Conservation (phyloP, 257 asterid genomes). For the Nicotiana knightiana region DNA sequence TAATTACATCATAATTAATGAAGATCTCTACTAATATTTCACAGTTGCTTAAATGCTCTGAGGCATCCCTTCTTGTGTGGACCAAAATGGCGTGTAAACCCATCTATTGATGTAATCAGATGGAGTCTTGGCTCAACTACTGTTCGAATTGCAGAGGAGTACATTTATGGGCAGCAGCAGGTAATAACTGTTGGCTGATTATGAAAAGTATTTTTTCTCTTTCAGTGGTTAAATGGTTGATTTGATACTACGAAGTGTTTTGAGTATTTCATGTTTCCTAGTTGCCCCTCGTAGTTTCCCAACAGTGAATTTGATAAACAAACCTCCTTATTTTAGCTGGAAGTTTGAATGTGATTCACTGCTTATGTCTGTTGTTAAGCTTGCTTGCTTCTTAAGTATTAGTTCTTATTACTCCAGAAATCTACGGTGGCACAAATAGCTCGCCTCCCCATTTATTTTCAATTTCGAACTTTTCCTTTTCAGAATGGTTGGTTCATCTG, state of each 20-base stretch:
- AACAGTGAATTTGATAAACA: not conserved
- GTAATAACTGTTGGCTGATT: conserved; percentile 29
- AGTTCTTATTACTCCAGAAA: not conserved
- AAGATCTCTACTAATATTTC: conserved; percentile 12
- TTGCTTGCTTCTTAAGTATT: not conserved
- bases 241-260: not conserved
- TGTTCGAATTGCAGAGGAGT: conserved; percentile 91
- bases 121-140: conserved; percentile 97
- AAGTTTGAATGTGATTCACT: not conserved
- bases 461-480: not conserved
- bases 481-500: not conserved
- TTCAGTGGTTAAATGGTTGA: not conserved
- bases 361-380: not conserved
- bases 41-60: conserved; percentile 86
- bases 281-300: not conserved
- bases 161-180: conserved; percentile 88
- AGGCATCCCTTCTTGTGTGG: conserved; percentile 98
- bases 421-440: not conserved
- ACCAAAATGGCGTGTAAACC: conserved; percentile 91
- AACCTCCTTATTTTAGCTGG: not conserved
- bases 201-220: not conserved
- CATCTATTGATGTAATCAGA: conserved; percentile 79
- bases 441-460: not conserved
- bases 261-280: not conserved
- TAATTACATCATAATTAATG: not conserved